A percentile compares a stretch with the other conserved stretches of the same genome.
Evolutionary conservation across 352 stramenopile species (phyloP).

Genomic region (Stramenopiles sp.): DNA sequence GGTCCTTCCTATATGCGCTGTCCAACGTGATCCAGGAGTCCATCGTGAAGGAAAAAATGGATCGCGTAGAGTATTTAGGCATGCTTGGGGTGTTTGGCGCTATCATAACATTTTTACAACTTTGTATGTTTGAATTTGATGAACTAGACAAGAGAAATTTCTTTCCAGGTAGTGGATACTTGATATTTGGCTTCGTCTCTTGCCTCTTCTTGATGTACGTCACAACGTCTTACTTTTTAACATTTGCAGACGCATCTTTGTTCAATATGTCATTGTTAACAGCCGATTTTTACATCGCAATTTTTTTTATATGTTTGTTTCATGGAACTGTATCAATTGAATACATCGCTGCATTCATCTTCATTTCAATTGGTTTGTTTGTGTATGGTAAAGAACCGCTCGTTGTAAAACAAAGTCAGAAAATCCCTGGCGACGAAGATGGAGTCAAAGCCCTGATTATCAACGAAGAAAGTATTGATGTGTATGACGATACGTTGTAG

Average conservation of each 20-base stretch:
- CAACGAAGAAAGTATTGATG: constrained; percentile 54
- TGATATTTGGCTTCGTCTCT: constrained; percentile 45
- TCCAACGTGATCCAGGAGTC: constrained; percentile 71
- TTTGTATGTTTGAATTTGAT: constrained; percentile 49
- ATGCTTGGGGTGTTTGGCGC: constrained; percentile 72
- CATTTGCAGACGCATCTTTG: constrained; percentile 65
- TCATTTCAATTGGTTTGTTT: constrained; percentile 44
- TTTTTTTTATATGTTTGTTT: constrained; percentile 63
- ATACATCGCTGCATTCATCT: constrained; percentile 61
- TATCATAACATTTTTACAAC: constrained; percentile 59
- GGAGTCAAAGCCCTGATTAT: constrained; percentile 71
- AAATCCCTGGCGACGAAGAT: constrained; percentile 3
- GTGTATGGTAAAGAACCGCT: constrained; percentile 42
- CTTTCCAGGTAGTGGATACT: constrained; percentile 33
- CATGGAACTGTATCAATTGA: constrained; percentile 41
- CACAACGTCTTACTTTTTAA: constrained; percentile 49
- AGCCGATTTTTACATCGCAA: constrained; percentile 79
- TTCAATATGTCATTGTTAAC: constrained; percentile 89
- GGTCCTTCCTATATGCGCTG: constrained; percentile 64
- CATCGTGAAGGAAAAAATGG: constrained; percentile 46
- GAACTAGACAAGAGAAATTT: constrained; percentile 15
- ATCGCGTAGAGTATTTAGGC: constrained; percentile 73
- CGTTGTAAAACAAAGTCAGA: neutral
- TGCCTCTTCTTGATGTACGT: constrained; percentile 73
- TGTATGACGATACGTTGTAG: too few species aligned